Conservation (phyloP, 176 grass and related monocot genomes). For the Bonia amplexicaulis region DNA sequence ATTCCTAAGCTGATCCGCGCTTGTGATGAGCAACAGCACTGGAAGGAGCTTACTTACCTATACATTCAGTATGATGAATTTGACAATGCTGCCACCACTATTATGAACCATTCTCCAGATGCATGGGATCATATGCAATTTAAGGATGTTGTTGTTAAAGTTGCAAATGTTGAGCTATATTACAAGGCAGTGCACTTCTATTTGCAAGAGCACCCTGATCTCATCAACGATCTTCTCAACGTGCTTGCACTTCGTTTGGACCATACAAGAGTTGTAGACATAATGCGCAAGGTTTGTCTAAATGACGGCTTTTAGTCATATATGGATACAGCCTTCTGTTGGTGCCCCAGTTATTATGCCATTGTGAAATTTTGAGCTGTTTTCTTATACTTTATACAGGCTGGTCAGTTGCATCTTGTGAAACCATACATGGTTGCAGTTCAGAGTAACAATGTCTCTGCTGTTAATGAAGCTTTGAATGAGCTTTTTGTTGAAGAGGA, state of each 20-base stretch:
- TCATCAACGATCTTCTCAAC: conserved; percentile 95
- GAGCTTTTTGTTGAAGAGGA: conserved; percentile 94
- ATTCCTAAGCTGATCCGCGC: conserved; percentile 93
- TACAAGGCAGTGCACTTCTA: conserved; percentile 99
- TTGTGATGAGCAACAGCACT: conserved; percentile 97
- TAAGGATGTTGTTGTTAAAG: conserved; percentile 90
- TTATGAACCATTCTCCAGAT: conserved; percentile 98
- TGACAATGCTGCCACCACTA: conserved; percentile 92
- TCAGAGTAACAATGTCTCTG: conserved; percentile 98
- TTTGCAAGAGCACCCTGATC: conserved; percentile 91
- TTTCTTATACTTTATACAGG: conserved; percentile 45
- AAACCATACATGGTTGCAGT: conserved; percentile 99
- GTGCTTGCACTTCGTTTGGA: conserved; percentile 91
- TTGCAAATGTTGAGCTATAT: conserved; percentile 94
- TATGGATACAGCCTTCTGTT: not conserved
- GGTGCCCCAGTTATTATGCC: not conserved
- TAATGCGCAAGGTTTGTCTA: conserved; percentile 81
- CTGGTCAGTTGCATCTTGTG: conserved; percentile 86
- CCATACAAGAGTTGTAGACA: conserved; percentile 96
- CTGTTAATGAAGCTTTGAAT: conserved; percentile 98
- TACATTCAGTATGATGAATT: conserved; percentile 97
- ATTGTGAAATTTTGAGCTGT: conserved; percentile 7
- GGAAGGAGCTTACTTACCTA: conserved; percentile 94
- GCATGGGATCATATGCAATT: conserved; percentile 99
- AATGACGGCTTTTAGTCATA: not conserved